Conservation (phyloP, 176 grass and related monocot species). For the Oryza punctata region DNA sequence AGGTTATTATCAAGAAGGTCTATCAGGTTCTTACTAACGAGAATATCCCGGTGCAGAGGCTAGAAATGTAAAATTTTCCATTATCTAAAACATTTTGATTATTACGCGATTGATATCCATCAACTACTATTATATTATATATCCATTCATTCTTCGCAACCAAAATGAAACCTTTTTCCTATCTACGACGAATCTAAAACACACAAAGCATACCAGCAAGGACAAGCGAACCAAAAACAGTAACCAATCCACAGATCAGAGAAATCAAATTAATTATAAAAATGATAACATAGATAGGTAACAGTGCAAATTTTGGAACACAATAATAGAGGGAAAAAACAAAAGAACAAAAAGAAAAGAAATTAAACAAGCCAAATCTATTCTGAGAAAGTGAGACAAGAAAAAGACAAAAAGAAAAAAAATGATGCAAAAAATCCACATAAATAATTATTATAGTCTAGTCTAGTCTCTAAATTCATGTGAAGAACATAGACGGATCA, state of each 20-base stretch:
- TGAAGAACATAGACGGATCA: background rate
- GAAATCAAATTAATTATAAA: background rate
- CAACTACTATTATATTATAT: background rate
- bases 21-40: slow-evolving; percentile 12
- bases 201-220: background rate
- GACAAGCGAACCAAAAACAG: background rate
- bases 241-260: background rate
- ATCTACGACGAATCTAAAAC: background rate
- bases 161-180: background rate
- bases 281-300: background rate
- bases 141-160: background rate
- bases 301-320: background rate
- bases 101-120: slow-evolving; percentile 12
- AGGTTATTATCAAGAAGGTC: slow-evolving; percentile 27
- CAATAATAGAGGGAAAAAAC: background rate
- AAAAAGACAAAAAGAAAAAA: background rate
- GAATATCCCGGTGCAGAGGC: background rate
- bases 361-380: background rate
- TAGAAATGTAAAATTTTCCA: background rate
- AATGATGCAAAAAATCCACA: background rate
- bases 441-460: background rate
- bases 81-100: background rate
- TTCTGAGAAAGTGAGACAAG: background rate
- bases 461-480: background rate
- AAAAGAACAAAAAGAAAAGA: background rate